phyloP scores from a whole-genome alignment of 225 moss, liverwort and hornwort genomes.

The Pseudoscleropodium purum region DNA sequence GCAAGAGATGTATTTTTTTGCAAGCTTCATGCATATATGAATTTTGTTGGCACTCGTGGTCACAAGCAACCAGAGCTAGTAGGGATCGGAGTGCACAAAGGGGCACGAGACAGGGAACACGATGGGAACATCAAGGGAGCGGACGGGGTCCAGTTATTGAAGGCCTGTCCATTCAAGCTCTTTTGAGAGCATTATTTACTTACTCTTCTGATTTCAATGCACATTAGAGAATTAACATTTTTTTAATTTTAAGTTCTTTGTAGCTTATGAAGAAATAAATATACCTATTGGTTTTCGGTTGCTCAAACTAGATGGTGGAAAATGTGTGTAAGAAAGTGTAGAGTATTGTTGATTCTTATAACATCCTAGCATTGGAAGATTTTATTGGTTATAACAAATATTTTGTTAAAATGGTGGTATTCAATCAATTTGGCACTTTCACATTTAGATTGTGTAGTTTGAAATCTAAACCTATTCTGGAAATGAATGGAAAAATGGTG shows the following conservation, averaged over 20 bases:
- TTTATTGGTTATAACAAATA: not conserved
- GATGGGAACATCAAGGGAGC: not conserved
- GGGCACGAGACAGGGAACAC: accelerated
- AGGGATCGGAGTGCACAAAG: not conserved
- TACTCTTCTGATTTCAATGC: not conserved
- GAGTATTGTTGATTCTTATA: not conserved
- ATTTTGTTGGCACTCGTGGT: not conserved
- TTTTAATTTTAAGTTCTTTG: not conserved
- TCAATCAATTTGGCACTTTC: too few species aligned
- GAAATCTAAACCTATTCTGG: too few species aligned
- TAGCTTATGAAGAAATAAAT: not conserved
- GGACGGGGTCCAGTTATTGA: not conserved
- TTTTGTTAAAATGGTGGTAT: too few species aligned
- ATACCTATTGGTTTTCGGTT: not conserved
- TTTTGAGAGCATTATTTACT: not conserved
- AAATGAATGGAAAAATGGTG: too few species aligned
- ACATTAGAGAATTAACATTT: not conserved
- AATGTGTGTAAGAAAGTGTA: not conserved
- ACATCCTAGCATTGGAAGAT: not conserved
- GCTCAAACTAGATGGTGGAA: not conserved
- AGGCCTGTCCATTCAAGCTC: not conserved
- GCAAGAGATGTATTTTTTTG: not conserved
- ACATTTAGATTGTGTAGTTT: too few species aligned
- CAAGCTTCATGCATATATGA: not conserved
- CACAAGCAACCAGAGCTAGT: not conserved